phyloP scores from a whole-genome alignment of 1,284 basidiomycete genomes.

The Tilletiaria anomala region DNA sequence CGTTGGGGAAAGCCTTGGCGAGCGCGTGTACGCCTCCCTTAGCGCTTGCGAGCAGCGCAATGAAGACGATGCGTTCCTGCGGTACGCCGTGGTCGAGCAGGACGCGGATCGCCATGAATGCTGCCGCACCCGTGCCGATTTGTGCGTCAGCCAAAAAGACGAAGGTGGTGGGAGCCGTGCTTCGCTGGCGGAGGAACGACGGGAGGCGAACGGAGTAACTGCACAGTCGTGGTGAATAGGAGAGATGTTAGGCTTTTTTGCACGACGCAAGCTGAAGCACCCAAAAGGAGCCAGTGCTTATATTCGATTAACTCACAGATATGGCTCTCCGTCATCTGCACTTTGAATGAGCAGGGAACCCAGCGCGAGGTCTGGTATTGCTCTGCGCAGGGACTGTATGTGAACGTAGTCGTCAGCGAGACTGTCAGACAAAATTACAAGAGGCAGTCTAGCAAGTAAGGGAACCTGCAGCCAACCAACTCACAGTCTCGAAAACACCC shows the following conservation, averaged over 20 bases:
- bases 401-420: background rate
- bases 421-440: background rate
- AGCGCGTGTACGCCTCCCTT: conserved; percentile 64
- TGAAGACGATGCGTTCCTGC: conserved; percentile 49
- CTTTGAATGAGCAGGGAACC: conserved; percentile 80
- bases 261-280: no score
- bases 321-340: conserved; percentile 67
- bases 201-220: conserved; percentile 72
- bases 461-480: no score
- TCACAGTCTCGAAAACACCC: conserved; percentile 56
- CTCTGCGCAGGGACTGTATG: conserved; percentile 63
- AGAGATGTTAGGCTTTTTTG: no score
- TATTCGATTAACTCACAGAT: no score
- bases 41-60: conserved; percentile 72
- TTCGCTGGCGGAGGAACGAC: conserved; percentile 24
- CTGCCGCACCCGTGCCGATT: conserved; percentile 87
- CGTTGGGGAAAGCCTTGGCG: conserved; percentile 60
- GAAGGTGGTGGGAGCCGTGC: conserved; percentile 50
- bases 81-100: conserved; percentile 85
- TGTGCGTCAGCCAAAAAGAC: conserved; percentile 88
- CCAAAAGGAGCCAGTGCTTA: no score
- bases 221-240: no score
- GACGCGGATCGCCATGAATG: conserved; percentile 90
- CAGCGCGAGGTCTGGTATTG: conserved; percentile 70
- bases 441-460: background rate